phyloP scores from a whole-genome alignment of 345 rosid species.

The Cochlearia excelsa region DNA sequence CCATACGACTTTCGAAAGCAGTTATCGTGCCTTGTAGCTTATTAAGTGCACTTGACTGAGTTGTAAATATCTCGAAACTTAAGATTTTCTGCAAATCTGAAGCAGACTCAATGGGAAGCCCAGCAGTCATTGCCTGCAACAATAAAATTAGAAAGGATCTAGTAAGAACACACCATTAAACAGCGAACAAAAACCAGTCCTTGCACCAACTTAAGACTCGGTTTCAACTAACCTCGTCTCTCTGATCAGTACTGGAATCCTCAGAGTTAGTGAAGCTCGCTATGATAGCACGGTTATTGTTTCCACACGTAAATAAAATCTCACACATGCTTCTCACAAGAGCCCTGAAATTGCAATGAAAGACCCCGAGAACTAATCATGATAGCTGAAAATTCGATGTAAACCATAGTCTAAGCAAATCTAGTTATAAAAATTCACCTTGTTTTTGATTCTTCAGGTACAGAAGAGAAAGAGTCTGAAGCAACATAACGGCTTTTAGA shows the following conservation, averaged over 20 bases:
- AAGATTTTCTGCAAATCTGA: conserved; percentile 72
- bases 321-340: conserved; percentile 90
- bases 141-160: conserved; percentile 9
- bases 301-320: conserved; percentile 87
- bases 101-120: conserved; percentile 72
- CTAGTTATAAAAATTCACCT: conserved; percentile 51
- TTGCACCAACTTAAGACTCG: conserved; percentile 20
- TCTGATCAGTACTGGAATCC: conserved; percentile 34
- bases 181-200: neutral
- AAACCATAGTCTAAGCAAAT: conserved; percentile 12
- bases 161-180: neutral
- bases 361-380: conserved; percentile 14
- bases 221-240: conserved; percentile 55
- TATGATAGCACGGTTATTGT: conserved; percentile 60
- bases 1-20: conserved; percentile 87
- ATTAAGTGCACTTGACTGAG: conserved; percentile 50
- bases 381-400: conserved; percentile 3
- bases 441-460: conserved; percentile 65
- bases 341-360: conserved; percentile 48
- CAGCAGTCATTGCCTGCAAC: conserved; percentile 52
- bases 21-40: conserved; percentile 62
- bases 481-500: conserved; percentile 43
- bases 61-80: conserved; percentile 56
- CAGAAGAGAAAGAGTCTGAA: conserved; percentile 51
- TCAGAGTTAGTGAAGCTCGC: conserved; percentile 48